Conservation (phyloP, 139 green algal species). For the Marvania coccoides region DNA sequence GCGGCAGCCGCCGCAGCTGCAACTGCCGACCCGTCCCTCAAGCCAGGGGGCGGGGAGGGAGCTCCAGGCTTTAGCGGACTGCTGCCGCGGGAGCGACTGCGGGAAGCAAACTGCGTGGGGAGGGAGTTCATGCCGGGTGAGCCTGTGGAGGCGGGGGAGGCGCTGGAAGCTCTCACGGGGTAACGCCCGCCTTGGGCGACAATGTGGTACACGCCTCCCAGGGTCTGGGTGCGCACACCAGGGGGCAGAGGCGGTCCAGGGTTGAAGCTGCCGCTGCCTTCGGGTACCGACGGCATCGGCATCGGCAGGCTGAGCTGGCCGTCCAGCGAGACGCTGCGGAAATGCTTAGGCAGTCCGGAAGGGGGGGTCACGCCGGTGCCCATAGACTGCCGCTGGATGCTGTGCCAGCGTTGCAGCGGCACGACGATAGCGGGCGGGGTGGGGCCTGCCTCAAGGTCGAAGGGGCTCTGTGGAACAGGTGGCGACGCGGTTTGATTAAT, state of each 20-base stretch:
- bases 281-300: not conserved
- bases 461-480: not conserved
- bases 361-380: not conserved
- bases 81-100: not conserved
- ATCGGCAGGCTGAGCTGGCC: not conserved
- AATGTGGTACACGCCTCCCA: not conserved
- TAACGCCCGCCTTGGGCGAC: not conserved
- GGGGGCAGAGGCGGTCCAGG: not conserved
- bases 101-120: too few relatives aligned
- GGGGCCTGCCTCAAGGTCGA: not conserved
- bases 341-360: not conserved
- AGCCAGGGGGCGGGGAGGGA: too few relatives aligned
- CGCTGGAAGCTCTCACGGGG: not conserved
- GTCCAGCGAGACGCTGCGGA: not conserved
- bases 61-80: not conserved
- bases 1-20: not conserved
- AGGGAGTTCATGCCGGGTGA: too few relatives aligned
- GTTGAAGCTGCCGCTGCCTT: not conserved
- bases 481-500: not conserved
- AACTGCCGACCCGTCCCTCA: too few relatives aligned
- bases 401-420: not conserved
- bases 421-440: not conserved
- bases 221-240: not conserved
- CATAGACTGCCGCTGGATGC: not conserved
- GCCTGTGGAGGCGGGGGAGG: not conserved